Evolutionary conservation across 2,329 filamentous ascomycete genomes (phyloP).

Genomic region (Epichloe festucae): DNA sequence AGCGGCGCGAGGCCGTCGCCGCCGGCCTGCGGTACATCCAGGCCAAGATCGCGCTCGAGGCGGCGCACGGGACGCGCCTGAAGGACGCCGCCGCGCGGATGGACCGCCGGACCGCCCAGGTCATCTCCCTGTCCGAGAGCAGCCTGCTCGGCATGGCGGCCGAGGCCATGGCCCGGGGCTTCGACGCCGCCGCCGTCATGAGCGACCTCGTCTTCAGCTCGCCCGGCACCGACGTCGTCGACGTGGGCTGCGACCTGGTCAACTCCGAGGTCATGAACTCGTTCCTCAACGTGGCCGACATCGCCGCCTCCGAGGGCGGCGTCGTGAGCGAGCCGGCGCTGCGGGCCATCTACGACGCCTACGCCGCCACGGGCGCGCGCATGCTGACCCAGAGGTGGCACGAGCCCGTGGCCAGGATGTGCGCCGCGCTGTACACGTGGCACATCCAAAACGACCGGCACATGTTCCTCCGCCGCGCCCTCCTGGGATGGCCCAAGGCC

Average conservation of each 20-base stretch:
- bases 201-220: conserved; percentile 11
- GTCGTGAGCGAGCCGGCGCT: conserved; percentile 11
- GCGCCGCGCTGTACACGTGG: conserved; percentile 18
- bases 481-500: conserved; percentile 17
- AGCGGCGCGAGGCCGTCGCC: conserved; percentile 8
- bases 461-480: conserved; percentile 18
- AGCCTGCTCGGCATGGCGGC: conserved; percentile 11
- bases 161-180: conserved; percentile 10
- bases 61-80: not conserved
- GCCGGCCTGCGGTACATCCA: conserved; percentile 10
- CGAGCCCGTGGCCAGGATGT: conserved; percentile 20
- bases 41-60: conserved; percentile 9
- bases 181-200: conserved; percentile 10
- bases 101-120: conserved; percentile 7
- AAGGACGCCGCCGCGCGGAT: conserved; percentile 4
- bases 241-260: conserved; percentile 11
- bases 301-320: conserved; percentile 7
- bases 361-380: conserved; percentile 12
- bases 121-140: conserved; percentile 10
- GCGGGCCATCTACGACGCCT: conserved; percentile 10
- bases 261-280: conserved; percentile 13
- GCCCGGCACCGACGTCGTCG: conserved; percentile 11
- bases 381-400: conserved; percentile 19
- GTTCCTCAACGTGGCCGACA: conserved; percentile 10
- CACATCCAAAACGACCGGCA: conserved; percentile 20